Base-by-base conservation (phyloP, 2,329 filamentous ascomycete genomes). In the Aspergillus eucalypticola region DNA sequence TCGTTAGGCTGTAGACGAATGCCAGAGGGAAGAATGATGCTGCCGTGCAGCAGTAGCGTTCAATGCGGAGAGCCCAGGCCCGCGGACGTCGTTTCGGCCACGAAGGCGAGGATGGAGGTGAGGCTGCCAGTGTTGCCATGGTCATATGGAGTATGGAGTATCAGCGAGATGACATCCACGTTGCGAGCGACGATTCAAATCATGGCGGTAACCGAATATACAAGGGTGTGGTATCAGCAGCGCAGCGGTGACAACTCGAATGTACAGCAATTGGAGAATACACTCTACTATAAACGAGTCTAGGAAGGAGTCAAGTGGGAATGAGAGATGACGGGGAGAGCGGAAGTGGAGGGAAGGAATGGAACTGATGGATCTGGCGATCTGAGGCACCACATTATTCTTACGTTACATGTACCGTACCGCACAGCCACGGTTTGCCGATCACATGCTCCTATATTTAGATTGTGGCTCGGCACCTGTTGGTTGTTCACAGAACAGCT, bases 1-100 rank as follows among this genome's bases (percentile, higher is more conserved):
- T 90, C n/a, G 92, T 94, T 66, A 97, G 77, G 58, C 89, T 85
- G 72, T 96, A 97, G 60, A 98, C 91, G 73, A 98, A 96, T 27
- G 81, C 81, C 17, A 98, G 83, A n/a, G 94, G 94, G 67, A 96
- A 91, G 76, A 92, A 96, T 25, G 87, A 90, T 56, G 90, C 83
- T 62, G 87, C 85, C 46, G 83, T 80, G 79, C 93, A 98, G 82
- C 92, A 97, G 71, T 86, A 88, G 53, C 92, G 89, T 82, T 97
- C 93, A 69, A 90, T 82, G 65, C 71, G 77, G 60, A 78, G 75
- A 10, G 78, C 77, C 71, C 77, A 79, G 17, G 73, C 71, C 53
- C 74, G 75, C 35, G 73, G 66, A n/a, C 76, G 73, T 51, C 78
- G 77, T 69, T 76, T 79, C 29, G 75, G 71, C 62, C 73, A 74